Conservation (phyloP, 768 basidiomycete species). For the Sistotremastrum niveocremeum region DNA sequence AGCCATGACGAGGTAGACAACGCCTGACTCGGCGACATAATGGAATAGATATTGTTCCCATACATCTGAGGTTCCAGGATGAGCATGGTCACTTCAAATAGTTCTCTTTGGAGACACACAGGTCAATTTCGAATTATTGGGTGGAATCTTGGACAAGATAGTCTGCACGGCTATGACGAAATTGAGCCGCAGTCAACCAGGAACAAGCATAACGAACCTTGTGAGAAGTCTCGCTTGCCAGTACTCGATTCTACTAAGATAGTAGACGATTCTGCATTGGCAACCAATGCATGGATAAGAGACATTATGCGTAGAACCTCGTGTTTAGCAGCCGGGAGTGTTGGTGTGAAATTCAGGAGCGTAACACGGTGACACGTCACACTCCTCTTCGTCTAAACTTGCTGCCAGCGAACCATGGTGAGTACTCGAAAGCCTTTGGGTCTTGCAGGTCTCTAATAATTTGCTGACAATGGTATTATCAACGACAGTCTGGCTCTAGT, state of each 20-base stretch:
- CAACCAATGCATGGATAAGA: conserved; percentile 70
- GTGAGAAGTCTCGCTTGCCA: conserved; percentile 76
- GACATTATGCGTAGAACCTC: conserved; percentile 18
- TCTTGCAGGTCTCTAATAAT: no score
- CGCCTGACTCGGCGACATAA: conserved; percentile 80
- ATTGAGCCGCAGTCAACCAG: conserved; percentile 1
- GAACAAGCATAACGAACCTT: conserved; percentile 36
- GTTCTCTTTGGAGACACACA: conserved; percentile 11
- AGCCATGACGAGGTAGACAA: conserved; percentile 86
- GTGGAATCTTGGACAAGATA: conserved; percentile 91
- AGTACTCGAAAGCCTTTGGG: no score
- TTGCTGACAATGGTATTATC: no score
- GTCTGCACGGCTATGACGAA: conserved; percentile 54
- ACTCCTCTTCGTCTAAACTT: no score
- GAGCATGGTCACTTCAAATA: not conserved
- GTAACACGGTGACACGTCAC: no score
- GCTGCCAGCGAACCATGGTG: no score
- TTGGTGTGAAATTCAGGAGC: no score
- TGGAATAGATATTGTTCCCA: conserved; percentile 94
- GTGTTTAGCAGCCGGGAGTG: no score
- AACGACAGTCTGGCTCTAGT: conserved; percentile 32
- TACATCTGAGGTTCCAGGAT: conserved; percentile 65
- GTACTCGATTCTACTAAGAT: conserved; percentile 83
- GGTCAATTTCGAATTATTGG: conserved; percentile 54
- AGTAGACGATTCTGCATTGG: conserved; percentile 41